Conservation (phyloP, 148 eudicot species). For the Rhododendron molle region DNA sequence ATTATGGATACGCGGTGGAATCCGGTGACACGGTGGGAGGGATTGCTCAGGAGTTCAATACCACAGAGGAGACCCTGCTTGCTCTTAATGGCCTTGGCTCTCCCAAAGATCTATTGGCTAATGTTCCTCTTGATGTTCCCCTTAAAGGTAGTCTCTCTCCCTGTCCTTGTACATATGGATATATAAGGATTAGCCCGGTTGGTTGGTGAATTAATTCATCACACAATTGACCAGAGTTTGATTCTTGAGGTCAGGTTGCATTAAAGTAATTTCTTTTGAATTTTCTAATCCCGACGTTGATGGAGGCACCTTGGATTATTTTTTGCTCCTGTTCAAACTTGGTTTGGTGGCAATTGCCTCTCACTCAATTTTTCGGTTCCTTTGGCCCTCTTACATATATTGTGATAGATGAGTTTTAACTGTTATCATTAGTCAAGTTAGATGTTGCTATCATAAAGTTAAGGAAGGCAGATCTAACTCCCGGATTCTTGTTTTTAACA, state of each 20-base stretch:
- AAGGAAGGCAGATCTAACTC: background rate
- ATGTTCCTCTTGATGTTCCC: constrained; percentile 73
- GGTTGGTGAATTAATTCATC: no score
- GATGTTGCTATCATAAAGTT: background rate
- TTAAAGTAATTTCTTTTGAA: no score
- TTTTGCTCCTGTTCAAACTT: background rate
- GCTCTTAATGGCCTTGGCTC: constrained; percentile 44
- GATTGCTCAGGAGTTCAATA: constrained; percentile 54
- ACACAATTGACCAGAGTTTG: no score
- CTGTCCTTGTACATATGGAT: background rate
- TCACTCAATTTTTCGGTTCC: background rate
- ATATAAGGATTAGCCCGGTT: no score
- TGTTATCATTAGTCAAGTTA: background rate
- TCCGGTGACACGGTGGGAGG: constrained; percentile 31
- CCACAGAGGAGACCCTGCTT: constrained; percentile 32
- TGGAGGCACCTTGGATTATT: no score
- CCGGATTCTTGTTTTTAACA: background rate
- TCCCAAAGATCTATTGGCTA: constrained; percentile 47
- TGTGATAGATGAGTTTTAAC: background rate
- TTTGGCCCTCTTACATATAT: background rate
- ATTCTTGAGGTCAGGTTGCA: no score
- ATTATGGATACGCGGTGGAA: constrained; percentile 62
- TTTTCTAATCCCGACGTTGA: no score
- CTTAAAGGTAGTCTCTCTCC: constrained; percentile 48
- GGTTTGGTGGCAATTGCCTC: background rate